A percentile compares a stretch with the other conserved stretches of the same genome.
Evolutionary conservation across 768 basidiomycete genomes (phyloP).

Genomic region (Brasilioporus rufonigricans): DNA sequence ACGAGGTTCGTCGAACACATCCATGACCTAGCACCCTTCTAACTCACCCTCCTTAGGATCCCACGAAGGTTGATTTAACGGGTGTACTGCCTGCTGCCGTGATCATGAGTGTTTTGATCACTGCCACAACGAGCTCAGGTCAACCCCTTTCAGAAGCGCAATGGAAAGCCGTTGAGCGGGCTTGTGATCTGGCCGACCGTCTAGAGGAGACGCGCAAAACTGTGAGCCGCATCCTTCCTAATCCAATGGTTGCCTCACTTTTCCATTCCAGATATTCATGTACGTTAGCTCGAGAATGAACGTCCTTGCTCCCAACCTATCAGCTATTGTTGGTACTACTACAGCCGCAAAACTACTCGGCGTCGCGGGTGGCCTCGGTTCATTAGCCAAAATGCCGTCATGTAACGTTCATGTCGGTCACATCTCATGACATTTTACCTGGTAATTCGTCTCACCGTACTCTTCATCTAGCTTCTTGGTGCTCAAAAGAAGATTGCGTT

Average conservation of each 20-base stretch:
- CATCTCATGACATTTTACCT: neutral
- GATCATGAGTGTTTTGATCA: slow-evolving; percentile 94
- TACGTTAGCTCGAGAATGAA: slow-evolving; percentile 99
- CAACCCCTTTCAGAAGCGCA: slow-evolving; percentile 62
- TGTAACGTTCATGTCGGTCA: slow-evolving; percentile 91
- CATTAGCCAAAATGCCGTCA: slow-evolving; percentile 90
- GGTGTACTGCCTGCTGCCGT: slow-evolving; percentile 84
- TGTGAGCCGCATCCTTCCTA: slow-evolving; percentile 37
- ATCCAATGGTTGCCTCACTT: slow-evolving; percentile 2
- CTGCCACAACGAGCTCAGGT: slow-evolving; percentile 89
- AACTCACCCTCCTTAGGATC: slow-evolving; percentile 50
- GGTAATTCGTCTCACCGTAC: neutral
- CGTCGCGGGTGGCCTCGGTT: slow-evolving; percentile 90
- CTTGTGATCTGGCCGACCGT: slow-evolving; percentile 85
- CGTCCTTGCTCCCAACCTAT: slow-evolving; percentile 96
- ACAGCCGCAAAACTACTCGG: slow-evolving; percentile 98
- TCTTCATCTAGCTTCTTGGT: slow-evolving; percentile 72
- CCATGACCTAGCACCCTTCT: neutral
- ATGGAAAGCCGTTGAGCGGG: slow-evolving; percentile 81
- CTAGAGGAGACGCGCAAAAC: slow-evolving; percentile 89
- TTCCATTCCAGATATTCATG: slow-evolving; percentile 75
- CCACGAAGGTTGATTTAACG: slow-evolving; percentile 79
- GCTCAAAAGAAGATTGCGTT: slow-evolving; percentile 91
- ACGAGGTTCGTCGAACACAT: slow-evolving; percentile 47
- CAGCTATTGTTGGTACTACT: slow-evolving; percentile 96